Base-by-base conservation (phyloP, 2,329 filamentous ascomycete genomes). In the Ascocoryne sarcoides region DNA sequence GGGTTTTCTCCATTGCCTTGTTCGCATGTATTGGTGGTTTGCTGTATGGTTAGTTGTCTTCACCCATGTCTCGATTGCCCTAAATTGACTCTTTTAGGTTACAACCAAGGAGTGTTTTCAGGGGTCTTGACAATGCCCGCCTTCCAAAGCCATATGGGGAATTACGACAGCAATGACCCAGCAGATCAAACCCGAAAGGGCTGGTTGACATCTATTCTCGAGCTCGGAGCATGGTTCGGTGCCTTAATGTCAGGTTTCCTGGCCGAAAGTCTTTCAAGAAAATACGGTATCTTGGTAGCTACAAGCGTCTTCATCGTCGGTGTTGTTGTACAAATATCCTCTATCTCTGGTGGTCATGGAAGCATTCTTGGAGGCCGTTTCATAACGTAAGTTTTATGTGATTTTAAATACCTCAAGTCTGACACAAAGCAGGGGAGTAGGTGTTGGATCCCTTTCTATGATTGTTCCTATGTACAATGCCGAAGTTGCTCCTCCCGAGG, bases 101-200 rank as follows among this genome's bases (percentile, higher is more conserved):
- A 85, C 62, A 85, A 87, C 55, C 79, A 85, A 58, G 83, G 82
- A 50, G 80, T 85, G 62, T 84, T 85, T 62, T 76, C 75, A n/a
- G 82, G 82, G 17, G 75, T 88, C 5, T 58, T 78, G 7, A 67
- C 68, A 12, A 77, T 78, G 73, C 64, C 64, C 1, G 53, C 71
- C 4, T 77, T 77, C 44, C 62, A 69, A 47, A 52, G 59, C 2
- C 50, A 77, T 43, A 77, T 76, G 73, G 72, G 69, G 36, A 66
- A 67, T 23, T 75, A 75, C 47, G 66, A 67, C 44, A 65, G 65
- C 2, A 49, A 67, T 32, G 62, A 67, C 44, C 53, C 60, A 26
- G 63, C 64, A n/a, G 60, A 70, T 43, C 65, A 69, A 52, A 70
- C 70, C 4, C 68, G 71, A 48, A 76, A 76, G 52, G 74, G 73